These are phyloP conservation scores for Chalciporus pseudorubinellus DNA, from an alignment of 768 basidiomycete genomes.

Conservation along the genomic window DNA sequence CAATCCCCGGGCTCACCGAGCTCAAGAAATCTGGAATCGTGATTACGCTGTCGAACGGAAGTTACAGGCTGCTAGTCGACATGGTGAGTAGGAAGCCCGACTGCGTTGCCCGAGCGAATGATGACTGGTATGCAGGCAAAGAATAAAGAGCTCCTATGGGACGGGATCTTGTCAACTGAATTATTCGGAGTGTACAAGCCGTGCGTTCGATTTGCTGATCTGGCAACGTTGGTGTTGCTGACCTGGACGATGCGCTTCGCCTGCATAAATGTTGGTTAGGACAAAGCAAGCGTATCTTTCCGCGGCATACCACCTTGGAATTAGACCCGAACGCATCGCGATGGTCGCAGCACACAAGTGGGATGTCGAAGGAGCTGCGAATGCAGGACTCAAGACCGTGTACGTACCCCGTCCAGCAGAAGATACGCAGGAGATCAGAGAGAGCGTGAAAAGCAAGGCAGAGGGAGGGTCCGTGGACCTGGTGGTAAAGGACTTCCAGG, in stretches of 20 bases:
- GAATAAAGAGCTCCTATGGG: conserved; percentile 60
- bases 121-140: conserved; percentile 46
- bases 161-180: conserved; percentile 58
- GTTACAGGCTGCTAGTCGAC: conserved; percentile 56
- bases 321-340: conserved; percentile 46
- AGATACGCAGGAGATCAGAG: conserved; percentile 30
- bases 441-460: conserved; percentile 40
- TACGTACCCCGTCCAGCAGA: conserved; percentile 55
- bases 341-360: conserved; percentile 66
- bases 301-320: conserved; percentile 45
- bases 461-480: conserved; percentile 61
- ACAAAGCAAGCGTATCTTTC: conserved; percentile 47
- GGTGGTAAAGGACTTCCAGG: conserved; percentile 49
- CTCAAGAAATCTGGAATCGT: conserved; percentile 53
- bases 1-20: conserved; percentile 44
- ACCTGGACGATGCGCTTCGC: not conserved
- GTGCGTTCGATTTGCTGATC: conserved; percentile 35
- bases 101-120: too few species aligned
- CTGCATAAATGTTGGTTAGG: conserved; percentile 22
- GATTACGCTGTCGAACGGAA: conserved; percentile 61
- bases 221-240: not conserved
- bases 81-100: conserved; percentile 40
- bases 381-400: conserved; percentile 54
- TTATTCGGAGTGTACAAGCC: conserved; percentile 65
- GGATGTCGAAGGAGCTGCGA: conserved; percentile 54